Evolutionary conservation across 2,329 filamentous ascomycete species (phyloP), one percentile per base, ranked within the genome.

Genomic region (Graphium sp.): DNA sequence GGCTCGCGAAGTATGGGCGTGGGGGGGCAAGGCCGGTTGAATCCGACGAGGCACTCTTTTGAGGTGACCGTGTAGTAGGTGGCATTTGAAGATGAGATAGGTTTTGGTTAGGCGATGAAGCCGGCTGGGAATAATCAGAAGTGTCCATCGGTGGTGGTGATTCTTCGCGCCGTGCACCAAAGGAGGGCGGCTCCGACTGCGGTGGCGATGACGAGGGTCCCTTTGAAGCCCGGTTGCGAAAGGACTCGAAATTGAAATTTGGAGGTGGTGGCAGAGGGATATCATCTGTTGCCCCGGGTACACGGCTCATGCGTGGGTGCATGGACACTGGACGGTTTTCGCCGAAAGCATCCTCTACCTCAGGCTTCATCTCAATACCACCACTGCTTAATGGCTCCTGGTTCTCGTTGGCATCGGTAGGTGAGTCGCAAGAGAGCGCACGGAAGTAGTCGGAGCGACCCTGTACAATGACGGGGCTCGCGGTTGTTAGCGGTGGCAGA

Each of bases 401-500:
- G 12, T 10, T 22, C 18, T 19, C 23, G 9, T 44, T 42, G 6
- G 39, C 44, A 9, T 36, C 65, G 4, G 62, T 62, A 22, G 54
- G 55, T 2, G 60, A 61, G 39, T 78, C 76, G 30, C 71, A 60
- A 22, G 75, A 83, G 40, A 77, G 53, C 30, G 77, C 78, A 22
- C 83, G 75, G 46, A 85, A 85, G 52, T 82, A 92, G 12, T 77
- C 80, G 4, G 81, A 79, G 36, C 83, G 70, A 38, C 71, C 74
- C 44, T 79, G 77, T 15, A 70, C 47, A 52, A 82, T 55, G 33
- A 94, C 61, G 30, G 87, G 84, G 41, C 83, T 83, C 34, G 80
- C 77, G 21, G 83, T 77, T 13, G 81, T 82, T 34, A 85, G 60
- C 6, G 84, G 83, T 4, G 85, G 82, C 24, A 95, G 57, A 23